Evolutionary conservation across 179 eudicot genomes (phyloP), one percentile per base, ranked within the genome.

Genomic region (Dionaea muscipula): DNA sequence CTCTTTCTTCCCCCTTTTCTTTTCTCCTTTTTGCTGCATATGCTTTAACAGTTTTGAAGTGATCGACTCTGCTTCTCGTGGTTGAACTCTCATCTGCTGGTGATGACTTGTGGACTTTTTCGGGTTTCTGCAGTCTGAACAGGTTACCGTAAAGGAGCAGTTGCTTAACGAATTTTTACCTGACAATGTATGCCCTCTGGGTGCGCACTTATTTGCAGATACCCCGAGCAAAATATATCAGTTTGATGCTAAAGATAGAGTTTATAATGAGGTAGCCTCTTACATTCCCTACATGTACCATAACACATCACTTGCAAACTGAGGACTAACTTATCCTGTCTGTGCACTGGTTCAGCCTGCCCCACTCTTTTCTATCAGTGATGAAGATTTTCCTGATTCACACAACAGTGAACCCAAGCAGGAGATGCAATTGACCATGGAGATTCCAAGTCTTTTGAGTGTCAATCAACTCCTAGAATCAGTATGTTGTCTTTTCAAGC

Each of bases 391-490:
- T 56, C 68, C 62, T 33, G 80, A 73, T 47, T 59, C 64, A 11
- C 22, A 25, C 53, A 66, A 47, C 44, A 56, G 67, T 62, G 65
- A 63, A 55, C 37, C 65, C 52, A 70, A 68, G 55, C 66, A 59
- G 43, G 76, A 72, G 57, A 44, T 68, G n/a, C 66, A 72, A n/a
- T 65, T 66, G 68, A 55, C 69, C 38, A 47, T 57, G 19, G 82
- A 73, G 41, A 58, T 36, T 36, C 62, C 75, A 38, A 67, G 67
- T 55, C 79, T 91, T 51, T 63, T 84, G 71, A 91, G 84, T 53
- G 88, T 77, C 53, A 78, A 79, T 71, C 82, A 91, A 75, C 83
- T 91, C 61, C 75, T 91, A 22, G 91, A 87, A 72, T 84, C 94
- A 25, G 98, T 91, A 82, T 40, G 84, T 69, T 61, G 18, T 49